A percentile compares a stretch with the other conserved stretches of the same genome.
These are phyloP conservation scores for Liquidambar formosana DNA, from an alignment of 164 flowering plant species.

Conservation along the genomic window DNA sequence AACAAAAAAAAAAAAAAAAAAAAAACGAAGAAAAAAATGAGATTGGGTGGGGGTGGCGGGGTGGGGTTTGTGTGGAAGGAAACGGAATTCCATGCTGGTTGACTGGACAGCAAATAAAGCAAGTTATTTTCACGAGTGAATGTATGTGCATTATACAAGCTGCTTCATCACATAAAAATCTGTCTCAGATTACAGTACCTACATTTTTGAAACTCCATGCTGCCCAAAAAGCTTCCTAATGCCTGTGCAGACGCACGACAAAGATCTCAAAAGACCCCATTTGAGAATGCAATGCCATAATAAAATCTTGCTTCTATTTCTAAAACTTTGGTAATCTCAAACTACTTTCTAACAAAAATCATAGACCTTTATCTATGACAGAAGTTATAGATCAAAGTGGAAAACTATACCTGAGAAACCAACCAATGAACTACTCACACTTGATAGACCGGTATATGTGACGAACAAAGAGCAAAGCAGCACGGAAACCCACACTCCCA, in stretches of 20 bases:
- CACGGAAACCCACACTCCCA: constrained; percentile 39
- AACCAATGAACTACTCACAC: constrained; percentile 28
- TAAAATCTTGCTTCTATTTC: constrained; percentile 1
- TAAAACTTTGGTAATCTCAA: constrained; percentile 1
- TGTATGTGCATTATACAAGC: too few relatives aligned
- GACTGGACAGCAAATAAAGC: too few relatives aligned
- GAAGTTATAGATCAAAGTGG: background rate
- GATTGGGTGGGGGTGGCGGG: too few relatives aligned
- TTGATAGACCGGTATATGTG: constrained; percentile 39
- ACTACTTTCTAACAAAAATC: constrained; percentile 10
- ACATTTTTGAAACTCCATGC: background rate
- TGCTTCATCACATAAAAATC: background rate
- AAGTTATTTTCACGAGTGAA: too few relatives aligned
- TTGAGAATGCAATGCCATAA: background rate
- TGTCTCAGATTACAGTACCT: background rate
- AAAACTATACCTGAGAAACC: background rate
- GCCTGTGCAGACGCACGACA: background rate
- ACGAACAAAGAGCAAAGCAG: constrained; percentile 33
- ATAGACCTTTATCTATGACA: constrained; percentile 2
- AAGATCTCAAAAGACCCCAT: background rate
- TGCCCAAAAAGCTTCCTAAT: background rate
- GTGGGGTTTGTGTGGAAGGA: too few relatives aligned
- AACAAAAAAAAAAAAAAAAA: too few relatives aligned
- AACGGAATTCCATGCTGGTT: too few relatives aligned
- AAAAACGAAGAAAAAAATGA: too few relatives aligned